These are phyloP conservation scores for Hypoxylon sp. DNA, from an alignment of 2,329 filamentous ascomycete species.

Conservation along the genomic window DNA sequence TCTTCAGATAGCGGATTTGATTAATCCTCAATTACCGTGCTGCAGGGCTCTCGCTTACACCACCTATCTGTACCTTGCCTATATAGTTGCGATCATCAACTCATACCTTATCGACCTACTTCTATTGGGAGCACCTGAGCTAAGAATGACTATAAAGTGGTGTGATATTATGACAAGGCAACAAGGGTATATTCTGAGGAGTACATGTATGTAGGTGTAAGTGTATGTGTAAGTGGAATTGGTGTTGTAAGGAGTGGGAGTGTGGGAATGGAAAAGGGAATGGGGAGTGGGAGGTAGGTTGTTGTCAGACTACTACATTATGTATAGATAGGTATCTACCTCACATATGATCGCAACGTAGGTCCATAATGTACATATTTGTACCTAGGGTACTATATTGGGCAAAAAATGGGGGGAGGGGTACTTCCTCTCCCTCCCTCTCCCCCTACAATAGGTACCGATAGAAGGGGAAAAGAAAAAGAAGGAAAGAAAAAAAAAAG, in stretches of 20 bases:
- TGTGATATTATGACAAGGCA: slow-evolving; percentile 34
- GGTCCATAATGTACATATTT: no score
- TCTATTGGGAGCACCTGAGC: slow-evolving; percentile 15
- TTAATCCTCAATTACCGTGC: background rate
- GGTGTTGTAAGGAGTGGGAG: background rate
- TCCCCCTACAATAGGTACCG: background rate
- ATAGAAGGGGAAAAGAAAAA: background rate
- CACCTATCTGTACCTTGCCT: background rate
- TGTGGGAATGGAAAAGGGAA: no score
- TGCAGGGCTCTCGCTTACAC: background rate
- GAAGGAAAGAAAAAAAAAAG: slow-evolving; percentile 6
- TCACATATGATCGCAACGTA: no score
- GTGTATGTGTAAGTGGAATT: background rate
- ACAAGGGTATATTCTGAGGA: slow-evolving; percentile 21
- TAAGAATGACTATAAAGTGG: slow-evolving; percentile 32
- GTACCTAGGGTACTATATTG: no score
- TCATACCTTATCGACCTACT: slow-evolving; percentile 27
- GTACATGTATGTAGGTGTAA: slow-evolving; percentile 16
- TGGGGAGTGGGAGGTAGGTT: background rate
- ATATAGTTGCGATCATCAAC: slow-evolving; percentile 8
- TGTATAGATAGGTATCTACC: background rate
- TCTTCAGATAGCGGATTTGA: background rate
- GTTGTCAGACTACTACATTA: slow-evolving; percentile 5
- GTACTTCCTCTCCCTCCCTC: no score
- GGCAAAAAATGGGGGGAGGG: background rate